phyloP scores from a whole-genome alignment of 768 basidiomycete genomes.

The Rhodotorula kratochvilovae region DNA sequence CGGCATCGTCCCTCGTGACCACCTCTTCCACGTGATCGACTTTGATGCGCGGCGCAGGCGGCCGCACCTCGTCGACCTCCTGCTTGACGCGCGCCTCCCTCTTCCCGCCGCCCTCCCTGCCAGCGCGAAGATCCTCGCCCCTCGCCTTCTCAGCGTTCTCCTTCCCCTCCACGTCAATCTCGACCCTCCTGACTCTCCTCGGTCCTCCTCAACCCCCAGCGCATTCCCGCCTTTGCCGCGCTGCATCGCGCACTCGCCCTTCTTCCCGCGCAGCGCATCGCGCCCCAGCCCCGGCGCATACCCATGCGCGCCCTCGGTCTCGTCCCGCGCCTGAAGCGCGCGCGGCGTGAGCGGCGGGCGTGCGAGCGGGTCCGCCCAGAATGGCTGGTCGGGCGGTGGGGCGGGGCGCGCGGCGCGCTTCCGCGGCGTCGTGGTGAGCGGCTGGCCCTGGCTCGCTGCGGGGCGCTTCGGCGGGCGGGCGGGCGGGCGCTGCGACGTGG shows the following conservation, averaged over 20 bases:
- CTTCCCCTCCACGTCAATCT: conserved; percentile 8
- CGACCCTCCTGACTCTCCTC: not conserved
- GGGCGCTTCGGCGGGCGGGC: not conserved
- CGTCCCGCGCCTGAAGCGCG: not conserved
- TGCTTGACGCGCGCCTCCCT: not conserved
- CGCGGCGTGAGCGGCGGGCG: not conserved
- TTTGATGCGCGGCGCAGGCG: too few species aligned
- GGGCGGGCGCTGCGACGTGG: not conserved
- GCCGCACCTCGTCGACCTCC: not conserved
- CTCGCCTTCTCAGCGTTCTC: not conserved
- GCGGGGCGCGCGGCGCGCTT: not conserved
- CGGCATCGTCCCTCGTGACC: not conserved
- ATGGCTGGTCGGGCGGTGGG: not conserved
- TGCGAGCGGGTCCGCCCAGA: conserved; percentile 9
- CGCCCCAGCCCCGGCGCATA: not conserved
- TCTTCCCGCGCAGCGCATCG: not conserved
- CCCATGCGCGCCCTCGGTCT: not conserved
- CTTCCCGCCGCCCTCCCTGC: conserved; percentile 34
- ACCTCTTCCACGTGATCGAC: too few species aligned
- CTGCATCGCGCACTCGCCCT: not conserved
- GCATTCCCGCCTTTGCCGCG: not conserved
- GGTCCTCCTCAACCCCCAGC: not conserved
- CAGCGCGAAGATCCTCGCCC: too few species aligned
- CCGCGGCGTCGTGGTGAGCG: not conserved
- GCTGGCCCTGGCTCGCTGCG: not conserved